Conservation (phyloP, 352 stramenopile species). For the Blastocystis sp. region DNA sequence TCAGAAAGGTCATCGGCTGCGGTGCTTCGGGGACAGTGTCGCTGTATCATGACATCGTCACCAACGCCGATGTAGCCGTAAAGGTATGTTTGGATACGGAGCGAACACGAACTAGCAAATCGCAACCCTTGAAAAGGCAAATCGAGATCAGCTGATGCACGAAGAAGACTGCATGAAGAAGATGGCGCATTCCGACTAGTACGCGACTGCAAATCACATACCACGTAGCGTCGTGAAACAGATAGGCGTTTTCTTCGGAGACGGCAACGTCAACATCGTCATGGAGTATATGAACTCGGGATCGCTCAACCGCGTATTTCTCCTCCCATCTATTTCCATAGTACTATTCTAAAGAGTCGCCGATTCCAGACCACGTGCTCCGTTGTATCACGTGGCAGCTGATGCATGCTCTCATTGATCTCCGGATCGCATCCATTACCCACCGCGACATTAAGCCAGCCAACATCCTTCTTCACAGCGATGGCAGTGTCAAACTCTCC, state of each 20-base stretch:
- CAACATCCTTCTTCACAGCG: slow-evolving; percentile 45
- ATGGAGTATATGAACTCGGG: slow-evolving; percentile 44
- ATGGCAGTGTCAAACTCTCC: slow-evolving; percentile 44
- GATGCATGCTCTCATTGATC: not conserved
- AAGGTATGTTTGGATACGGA: not conserved
- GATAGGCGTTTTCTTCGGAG: not conserved
- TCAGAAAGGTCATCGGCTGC: not conserved
- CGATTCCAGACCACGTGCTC: slow-evolving; percentile 42
- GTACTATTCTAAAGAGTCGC: not conserved
- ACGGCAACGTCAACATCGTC: slow-evolving; percentile 12
- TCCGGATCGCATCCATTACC: not conserved
- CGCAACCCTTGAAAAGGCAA: not conserved
- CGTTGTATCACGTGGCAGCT: slow-evolving; percentile 46
- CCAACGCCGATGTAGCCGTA: not conserved
- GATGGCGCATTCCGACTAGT: not conserved
- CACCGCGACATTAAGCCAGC: slow-evolving; percentile 42
- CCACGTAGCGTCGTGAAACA: not conserved
- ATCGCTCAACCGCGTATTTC: not conserved
- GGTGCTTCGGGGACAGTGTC: slow-evolving; percentile 26
- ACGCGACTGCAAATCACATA: not conserved
- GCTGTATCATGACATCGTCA: not conserved
- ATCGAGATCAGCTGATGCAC: slow-evolving; percentile 32
- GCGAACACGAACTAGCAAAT: not conserved
- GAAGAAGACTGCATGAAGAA: slow-evolving; percentile 6
- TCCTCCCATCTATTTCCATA: not conserved